Evolutionary conservation across 345 rosid species (phyloP).

Genomic region (Euclidium syriacum): DNA sequence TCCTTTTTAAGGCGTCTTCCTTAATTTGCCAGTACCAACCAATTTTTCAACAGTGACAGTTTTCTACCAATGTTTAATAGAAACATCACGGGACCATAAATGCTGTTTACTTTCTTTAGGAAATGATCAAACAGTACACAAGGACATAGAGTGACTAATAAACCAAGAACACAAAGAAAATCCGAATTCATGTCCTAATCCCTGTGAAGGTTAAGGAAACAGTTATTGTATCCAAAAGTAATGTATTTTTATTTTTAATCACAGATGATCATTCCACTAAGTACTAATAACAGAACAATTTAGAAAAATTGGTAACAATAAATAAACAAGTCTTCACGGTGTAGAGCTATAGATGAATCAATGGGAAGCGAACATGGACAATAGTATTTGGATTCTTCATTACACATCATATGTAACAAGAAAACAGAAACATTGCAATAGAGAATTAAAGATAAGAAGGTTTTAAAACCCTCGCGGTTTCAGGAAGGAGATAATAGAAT

Average conservation of each 20-base stretch:
- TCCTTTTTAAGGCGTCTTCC: background rate
- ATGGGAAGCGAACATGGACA: background rate
- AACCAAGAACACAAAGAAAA: background rate
- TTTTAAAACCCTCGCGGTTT: background rate
- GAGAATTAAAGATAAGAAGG: no score
- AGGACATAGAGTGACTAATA: constrained; percentile 19
- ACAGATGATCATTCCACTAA: background rate
- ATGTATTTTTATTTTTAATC: background rate
- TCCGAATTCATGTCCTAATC: background rate
- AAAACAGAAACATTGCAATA: no score
- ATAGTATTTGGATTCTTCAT: background rate
- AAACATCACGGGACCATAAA: background rate
- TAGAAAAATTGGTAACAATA: background rate
- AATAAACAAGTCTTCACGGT: background rate
- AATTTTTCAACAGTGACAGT: constrained; percentile 7
- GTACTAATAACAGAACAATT: background rate
- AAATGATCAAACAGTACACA: constrained; percentile 21
- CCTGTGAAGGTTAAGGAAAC: constrained; percentile 15
- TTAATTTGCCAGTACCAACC: constrained; percentile 20
- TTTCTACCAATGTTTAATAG: background rate
- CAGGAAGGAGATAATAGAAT: background rate
- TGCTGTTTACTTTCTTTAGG: constrained; percentile 26
- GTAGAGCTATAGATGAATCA: no score
- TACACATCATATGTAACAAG: background rate
- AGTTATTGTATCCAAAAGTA: background rate